These are phyloP conservation scores for Plantago coronopus DNA, from an alignment of 305 asterid species.

Conservation along the genomic window DNA sequence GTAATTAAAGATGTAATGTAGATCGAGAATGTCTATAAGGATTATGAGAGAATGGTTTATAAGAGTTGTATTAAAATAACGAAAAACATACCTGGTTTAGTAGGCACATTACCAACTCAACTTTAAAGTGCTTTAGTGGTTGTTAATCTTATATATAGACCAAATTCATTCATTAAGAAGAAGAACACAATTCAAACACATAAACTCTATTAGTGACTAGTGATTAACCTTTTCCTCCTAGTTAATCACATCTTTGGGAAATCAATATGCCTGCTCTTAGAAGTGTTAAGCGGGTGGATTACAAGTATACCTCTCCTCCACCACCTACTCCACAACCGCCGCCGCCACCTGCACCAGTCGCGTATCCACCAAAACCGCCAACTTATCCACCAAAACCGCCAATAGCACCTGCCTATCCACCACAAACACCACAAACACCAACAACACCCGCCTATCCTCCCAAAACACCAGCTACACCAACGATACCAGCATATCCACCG, in stretches of 20 bases:
- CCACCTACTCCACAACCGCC: constrained; percentile 25
- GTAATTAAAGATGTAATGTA: too few relatives aligned
- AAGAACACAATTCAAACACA: too few relatives aligned
- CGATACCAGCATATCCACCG: constrained; percentile 18
- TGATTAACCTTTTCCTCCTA: not conserved
- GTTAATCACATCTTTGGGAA: not conserved
- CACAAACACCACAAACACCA: constrained; percentile 8
- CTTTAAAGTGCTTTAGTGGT: too few relatives aligned
- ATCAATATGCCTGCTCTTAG: constrained; percentile 33
- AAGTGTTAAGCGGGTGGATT: constrained; percentile 27
- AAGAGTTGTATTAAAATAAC: not conserved
- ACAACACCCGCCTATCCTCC: not conserved
- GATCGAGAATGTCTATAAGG: too few relatives aligned
- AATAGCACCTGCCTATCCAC: constrained; percentile 21
- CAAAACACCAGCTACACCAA: not conserved
- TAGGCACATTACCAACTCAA: not conserved
- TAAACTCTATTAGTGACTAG: too few relatives aligned
- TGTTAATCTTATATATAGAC: too few relatives aligned
- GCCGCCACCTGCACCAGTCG: constrained; percentile 26
- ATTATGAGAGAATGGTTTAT: too few relatives aligned
- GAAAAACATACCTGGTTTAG: not conserved
- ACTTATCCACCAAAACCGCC: constrained; percentile 30
- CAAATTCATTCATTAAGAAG: too few relatives aligned
- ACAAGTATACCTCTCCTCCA: constrained; percentile 15
- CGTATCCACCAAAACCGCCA: constrained; percentile 28